Evolutionary conservation across 352 stramenopile genomes (phyloP).

Genomic region (Discostella stelligera): DNA sequence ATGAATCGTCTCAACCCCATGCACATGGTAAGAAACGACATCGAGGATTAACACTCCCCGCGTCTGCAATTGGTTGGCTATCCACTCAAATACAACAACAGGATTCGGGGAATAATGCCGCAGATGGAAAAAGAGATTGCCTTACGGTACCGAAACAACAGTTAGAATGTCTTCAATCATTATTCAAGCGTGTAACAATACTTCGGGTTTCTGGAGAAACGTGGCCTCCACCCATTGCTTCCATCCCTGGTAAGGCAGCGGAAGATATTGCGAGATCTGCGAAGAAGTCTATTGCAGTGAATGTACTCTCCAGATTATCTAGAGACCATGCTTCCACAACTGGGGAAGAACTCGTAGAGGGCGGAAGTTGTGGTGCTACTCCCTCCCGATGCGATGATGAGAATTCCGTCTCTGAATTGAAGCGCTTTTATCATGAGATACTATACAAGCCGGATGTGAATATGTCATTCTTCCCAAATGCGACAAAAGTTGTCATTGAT

Average conservation of each 20-base stretch:
- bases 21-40: conserved; percentile 24
- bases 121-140: conserved; percentile 29
- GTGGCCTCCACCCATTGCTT: conserved; percentile 54
- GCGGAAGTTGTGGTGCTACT: conserved; percentile 23
- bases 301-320: conserved; percentile 36
- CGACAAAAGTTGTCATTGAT: conserved; percentile 66
- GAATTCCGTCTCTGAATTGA: conserved; percentile 37
- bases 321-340: conserved; percentile 22
- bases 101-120: conserved; percentile 15
- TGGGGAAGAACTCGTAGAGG: conserved; percentile 22
- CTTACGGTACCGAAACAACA: conserved; percentile 46
- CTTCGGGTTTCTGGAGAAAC: conserved; percentile 58
- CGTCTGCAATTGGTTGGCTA: conserved; percentile 69
- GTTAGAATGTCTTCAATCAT: conserved; percentile 55
- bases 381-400: conserved; percentile 17
- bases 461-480: conserved; percentile 67
- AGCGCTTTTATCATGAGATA: conserved; percentile 54
- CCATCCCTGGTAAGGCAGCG: conserved; percentile 13
- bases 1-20: conserved; percentile 7
- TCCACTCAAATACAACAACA: conserved; percentile 41
- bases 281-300: conserved; percentile 27
- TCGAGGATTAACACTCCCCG: conserved; percentile 64
- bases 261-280: conserved; percentile 12
- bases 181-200: conserved; percentile 58
- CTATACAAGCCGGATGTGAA: conserved; percentile 53